Evolutionary conservation across 2,329 filamentous ascomycete species (phyloP), one percentile per base, ranked within the genome.

Genomic region (Aspergillus sojae): DNA sequence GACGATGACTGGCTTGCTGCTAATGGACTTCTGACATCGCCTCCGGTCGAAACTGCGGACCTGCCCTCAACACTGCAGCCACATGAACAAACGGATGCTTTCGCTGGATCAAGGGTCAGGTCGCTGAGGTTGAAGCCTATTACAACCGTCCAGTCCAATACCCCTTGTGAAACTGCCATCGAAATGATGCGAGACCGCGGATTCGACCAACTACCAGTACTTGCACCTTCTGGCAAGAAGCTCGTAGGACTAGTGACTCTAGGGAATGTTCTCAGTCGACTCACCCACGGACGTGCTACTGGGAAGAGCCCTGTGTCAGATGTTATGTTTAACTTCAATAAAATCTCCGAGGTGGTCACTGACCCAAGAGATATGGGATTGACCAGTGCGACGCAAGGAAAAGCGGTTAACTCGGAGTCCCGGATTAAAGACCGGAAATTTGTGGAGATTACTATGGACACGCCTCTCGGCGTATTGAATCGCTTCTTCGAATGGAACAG

Each of bases 1-100:
- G 95, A 99, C 77, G 96, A 99, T 76, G 95, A 98, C 83, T 99
- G 95, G 96, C 89, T 99, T 61, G 94, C 93, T 14, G 95, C 95
- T 67, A 99, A 99, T 81, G 91, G 94, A 76, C 91, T 99, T 28
- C 86, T 98, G 30, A 88, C 92, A 45, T 85, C 81, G 67, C 87
- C 82, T 58, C 86, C 81, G 65, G 83, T 75, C 57, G 78, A 76
- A 60, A 71, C 75, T 67, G 75, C 79, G 64, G 75, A 75, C 21
- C 62, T 70, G 6, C 69, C 73, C 30, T 68, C 75, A 19, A 64
- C 69, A 16, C 61, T 76, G 10, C 66, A 75, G 43, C 62, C 75
- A 2, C 69, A 81, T 73, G 75, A 79, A 72, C 68, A 81, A 10
- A 79, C 83, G 59, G 91, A 96, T 75, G 86, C 91, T 12, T 95